Percentiles rank a stretch among this genome's conserved stretches.
These are phyloP conservation scores for Nothomitra cinnamomea DNA, from an alignment of 2,329 filamentous ascomycete species.

Conservation along the genomic window DNA sequence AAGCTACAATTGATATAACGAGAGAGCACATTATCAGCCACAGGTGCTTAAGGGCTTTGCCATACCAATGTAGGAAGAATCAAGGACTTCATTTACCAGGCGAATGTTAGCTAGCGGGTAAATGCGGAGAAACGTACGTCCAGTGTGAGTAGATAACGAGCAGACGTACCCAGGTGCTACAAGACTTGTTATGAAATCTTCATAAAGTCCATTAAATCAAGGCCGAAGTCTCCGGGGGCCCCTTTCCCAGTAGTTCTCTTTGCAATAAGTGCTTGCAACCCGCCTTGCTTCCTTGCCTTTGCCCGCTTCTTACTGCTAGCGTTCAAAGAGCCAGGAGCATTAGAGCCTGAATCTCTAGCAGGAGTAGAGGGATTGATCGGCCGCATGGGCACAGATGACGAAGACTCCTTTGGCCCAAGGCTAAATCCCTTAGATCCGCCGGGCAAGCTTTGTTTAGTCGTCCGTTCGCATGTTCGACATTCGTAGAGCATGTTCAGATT, in stretches of 20 bases:
- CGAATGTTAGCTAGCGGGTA: neutral
- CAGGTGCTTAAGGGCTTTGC: no score
- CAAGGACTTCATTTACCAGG: no score
- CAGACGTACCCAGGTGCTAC: no score
- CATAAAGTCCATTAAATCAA: constrained; percentile 25
- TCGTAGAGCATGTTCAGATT: constrained; percentile 1
- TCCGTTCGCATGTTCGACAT: constrained; percentile 2
- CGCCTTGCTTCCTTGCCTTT: constrained; percentile 43
- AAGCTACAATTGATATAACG: no score
- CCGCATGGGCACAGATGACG: neutral
- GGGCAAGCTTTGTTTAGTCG: neutral
- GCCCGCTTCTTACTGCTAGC: constrained; percentile 48
- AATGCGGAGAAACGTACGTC: no score
- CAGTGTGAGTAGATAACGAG: no score
- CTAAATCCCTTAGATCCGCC: neutral
- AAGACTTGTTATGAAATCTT: constrained; percentile 11
- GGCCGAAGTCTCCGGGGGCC: constrained; percentile 16
- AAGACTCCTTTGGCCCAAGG: neutral
- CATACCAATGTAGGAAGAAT: no score
- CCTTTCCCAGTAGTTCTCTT: constrained; percentile 20
- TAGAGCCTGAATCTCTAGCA: constrained; percentile 2
- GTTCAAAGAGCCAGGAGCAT: constrained; percentile 24
- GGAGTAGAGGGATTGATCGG: neutral
- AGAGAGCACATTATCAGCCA: no score
- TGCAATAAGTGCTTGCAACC: constrained; percentile 46